Conservation (phyloP, 768 basidiomycete genomes). For the Tulasnella calospora region DNA sequence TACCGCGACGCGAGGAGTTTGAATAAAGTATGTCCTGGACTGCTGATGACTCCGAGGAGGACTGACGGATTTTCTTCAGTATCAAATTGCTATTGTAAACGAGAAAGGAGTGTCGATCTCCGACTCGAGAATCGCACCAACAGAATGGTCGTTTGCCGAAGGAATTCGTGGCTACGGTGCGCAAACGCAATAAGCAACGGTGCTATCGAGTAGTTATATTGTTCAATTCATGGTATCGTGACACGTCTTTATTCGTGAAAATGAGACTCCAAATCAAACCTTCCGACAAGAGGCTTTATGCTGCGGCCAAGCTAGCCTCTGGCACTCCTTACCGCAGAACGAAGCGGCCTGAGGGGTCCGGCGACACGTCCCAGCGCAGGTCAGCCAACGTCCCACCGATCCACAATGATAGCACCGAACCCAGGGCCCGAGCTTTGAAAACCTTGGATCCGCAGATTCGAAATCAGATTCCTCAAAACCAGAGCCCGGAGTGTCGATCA, state of each 20-base stretch:
- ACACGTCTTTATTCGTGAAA: neutral
- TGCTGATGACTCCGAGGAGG: neutral
- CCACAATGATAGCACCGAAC: conserved; percentile 42
- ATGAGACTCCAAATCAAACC: neutral
- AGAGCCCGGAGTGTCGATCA: conserved; percentile 38
- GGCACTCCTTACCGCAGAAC: conserved; percentile 4
- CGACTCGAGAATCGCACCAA: conserved; percentile 67
- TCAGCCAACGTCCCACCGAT: conserved; percentile 39
- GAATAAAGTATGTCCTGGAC: conserved; percentile 71
- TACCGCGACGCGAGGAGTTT: conserved; percentile 94
- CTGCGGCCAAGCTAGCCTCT: neutral
- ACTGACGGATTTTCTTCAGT: conserved; percentile 46
- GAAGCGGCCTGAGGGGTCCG: neutral
- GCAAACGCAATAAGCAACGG: conserved; percentile 64
- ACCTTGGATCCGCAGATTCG: conserved; percentile 38
- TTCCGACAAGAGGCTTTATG: neutral
- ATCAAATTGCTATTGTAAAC: conserved; percentile 90
- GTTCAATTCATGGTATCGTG: neutral
- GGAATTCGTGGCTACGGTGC: conserved; percentile 85
- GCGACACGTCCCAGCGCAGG: conserved; percentile 33
- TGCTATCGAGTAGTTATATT: neutral
- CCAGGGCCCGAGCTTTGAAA: conserved; percentile 42
- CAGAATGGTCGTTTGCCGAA: conserved; percentile 90
- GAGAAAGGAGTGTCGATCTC: conserved; percentile 70
- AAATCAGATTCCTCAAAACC: conserved; percentile 40